Base-by-base conservation (phyloP, 2,329 filamentous ascomycete genomes). In the Aotearoamyces nothofagi region DNA sequence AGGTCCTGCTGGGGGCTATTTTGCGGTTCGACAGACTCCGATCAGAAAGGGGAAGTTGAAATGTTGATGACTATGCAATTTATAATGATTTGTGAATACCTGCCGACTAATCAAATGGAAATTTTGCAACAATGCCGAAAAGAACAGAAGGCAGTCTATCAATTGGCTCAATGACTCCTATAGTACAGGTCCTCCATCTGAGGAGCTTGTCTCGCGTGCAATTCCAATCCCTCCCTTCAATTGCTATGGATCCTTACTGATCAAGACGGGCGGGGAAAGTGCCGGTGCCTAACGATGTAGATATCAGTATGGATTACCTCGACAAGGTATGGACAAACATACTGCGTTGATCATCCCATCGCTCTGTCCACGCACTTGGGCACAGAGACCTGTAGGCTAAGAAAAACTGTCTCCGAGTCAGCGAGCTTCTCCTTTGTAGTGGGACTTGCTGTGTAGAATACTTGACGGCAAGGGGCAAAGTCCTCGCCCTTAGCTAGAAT, bases 281-380 rank as follows among this genome's bases (percentile, higher is more conserved):
- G 49, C 73, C 74, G 44, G 64, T 63, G 55, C 74, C 74, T 78
- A 50, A 38, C 35, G 22, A 25, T 30, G 16, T 24, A 26, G 13
- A 22, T 28, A 30, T 24, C 19, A 19, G 15, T 10, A n/a, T 9
- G 10, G 9, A 3, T 15, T 20, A 13, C 15, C 6, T n/a, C 6
- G 27, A 5, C 5, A 14, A 17, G 15, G 17, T 20, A 7, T 13
- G 9, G 19, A 24, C 14, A 30, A 34, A 62, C 78, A 54, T 66
- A 92, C 83, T 82, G 61, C 90, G 80, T 69, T 96, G 90, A 52
- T 90, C 82, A 54, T 98, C 87, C 90, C 90, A 98, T 62, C 90
- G 74, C 60, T 77, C 62, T 54, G 79, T 78, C 90, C 90, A 98
- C 52, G 74, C 71, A 58, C 80, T 90, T 48, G 92, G 90, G 78